Evolutionary conservation across 768 basidiomycete species (phyloP).

Genomic region (Russula vinacea): DNA sequence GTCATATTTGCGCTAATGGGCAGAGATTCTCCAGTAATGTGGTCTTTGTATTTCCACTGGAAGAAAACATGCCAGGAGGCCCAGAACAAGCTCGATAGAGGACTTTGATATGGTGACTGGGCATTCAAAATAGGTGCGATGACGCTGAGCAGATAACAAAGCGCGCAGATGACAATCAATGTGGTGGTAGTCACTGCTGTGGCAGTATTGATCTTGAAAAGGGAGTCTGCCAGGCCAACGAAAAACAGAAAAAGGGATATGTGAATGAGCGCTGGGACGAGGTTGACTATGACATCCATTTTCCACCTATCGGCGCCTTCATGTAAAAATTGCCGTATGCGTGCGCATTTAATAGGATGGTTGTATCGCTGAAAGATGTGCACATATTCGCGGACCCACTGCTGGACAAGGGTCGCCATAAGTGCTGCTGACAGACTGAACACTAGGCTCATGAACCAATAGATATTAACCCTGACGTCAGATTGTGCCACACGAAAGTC

Average conservation of each 20-base stretch:
- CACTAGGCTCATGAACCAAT: slow-evolving; percentile 42
- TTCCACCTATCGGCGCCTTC: slow-evolving; percentile 43
- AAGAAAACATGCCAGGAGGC: too few species aligned
- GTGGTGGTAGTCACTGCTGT: slow-evolving; percentile 16
- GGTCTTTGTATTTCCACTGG: slow-evolving; percentile 13
- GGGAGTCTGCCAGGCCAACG: slow-evolving; percentile 46
- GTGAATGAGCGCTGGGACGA: slow-evolving; percentile 49
- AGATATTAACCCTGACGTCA: slow-evolving; percentile 40
- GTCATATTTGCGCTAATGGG: slow-evolving; percentile 11
- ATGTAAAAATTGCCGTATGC: slow-evolving; percentile 41
- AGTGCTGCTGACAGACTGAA: slow-evolving; percentile 45
- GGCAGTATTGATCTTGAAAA: slow-evolving; percentile 35
- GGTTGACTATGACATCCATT: slow-evolving; percentile 43
- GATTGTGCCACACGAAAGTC: slow-evolving; percentile 32
- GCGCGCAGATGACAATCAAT: slow-evolving; percentile 12
- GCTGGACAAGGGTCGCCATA: slow-evolving; percentile 45
- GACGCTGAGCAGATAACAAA: slow-evolving; percentile 25
- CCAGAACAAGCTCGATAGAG: slow-evolving; percentile 24
- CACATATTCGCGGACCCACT: neutral
- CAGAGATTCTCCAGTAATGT: neutral
- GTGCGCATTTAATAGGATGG: slow-evolving; percentile 36
- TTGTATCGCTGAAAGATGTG: slow-evolving; percentile 31
- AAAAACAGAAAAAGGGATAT: slow-evolving; percentile 50
- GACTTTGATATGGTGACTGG: slow-evolving; percentile 25
- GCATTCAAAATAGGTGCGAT: slow-evolving; percentile 21